phyloP scores from a whole-genome alignment of 2,329 filamentous ascomycete genomes.

The Zasmidium cellare region DNA sequence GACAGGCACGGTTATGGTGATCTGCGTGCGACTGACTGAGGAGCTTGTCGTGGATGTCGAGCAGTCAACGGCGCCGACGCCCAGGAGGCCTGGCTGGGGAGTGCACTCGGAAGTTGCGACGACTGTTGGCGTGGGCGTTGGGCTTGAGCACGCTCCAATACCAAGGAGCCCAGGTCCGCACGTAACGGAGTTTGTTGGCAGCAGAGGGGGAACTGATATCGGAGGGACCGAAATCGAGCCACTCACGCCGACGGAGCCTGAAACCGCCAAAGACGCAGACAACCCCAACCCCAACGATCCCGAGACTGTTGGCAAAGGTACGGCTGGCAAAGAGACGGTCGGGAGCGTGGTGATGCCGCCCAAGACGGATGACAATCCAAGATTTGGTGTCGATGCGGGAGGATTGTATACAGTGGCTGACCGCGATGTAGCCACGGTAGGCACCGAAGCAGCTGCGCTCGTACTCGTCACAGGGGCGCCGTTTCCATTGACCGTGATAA shows the following conservation, averaged over 20 bases:
- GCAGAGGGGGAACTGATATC: too few species aligned
- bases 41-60: neutral
- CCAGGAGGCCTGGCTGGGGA: neutral
- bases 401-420: neutral
- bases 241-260: neutral
- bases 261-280: neutral
- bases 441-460: neutral
- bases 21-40: constrained; percentile 8
- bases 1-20: constrained; percentile 19
- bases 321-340: too few species aligned
- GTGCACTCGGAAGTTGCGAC: neutral
- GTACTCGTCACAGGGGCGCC: constrained; percentile 1
- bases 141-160: neutral
- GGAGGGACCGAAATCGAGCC: neutral
- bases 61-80: neutral
- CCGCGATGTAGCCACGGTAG: neutral
- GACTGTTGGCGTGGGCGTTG: neutral
- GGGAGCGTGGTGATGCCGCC: too few species aligned
- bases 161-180: neutral
- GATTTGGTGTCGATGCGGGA: neutral
- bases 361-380: too few species aligned
- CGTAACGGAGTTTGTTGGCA: too few species aligned
- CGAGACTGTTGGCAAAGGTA: too few species aligned
- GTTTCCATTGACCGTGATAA: constrained; percentile 4
- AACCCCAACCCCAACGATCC: neutral